Base-by-base conservation (phyloP, 352 stramenopile genomes). In the Phytophthora tentaculata region DNA sequence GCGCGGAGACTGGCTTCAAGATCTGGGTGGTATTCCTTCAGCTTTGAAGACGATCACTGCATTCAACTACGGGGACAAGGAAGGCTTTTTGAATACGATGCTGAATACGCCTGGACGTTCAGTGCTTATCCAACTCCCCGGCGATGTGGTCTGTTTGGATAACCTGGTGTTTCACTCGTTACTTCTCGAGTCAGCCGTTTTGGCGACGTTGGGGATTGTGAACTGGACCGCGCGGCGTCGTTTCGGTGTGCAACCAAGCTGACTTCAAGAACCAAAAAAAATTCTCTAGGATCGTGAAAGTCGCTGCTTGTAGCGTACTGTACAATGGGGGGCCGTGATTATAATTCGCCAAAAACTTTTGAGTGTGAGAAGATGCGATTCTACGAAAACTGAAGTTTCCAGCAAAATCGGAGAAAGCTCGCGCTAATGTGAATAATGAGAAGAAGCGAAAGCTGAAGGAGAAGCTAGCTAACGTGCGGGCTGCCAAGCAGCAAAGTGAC, bases 1-100 rank as follows among this genome's bases (percentile, higher is more conserved):
- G 48, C 32, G 44, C 52, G 2, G 5, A 12, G 0, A 26, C 7
- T 2, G 56, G 49, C 14, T 68, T 68, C 24, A 68, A 58, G 44
- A 53, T 62, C 9, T 68, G 52, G 52, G 44, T 62, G 7, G 54
- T 59, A 16, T 62, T 51, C 22, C 23, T 35, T 9, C 32, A 3
- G 8, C 32, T 32, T 13, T 1, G 1, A 16, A 23, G 32, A 2
- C 0, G 20, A 37, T 0, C 5, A 24, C 3, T 16, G 1, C 3
- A 1, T 56, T 61, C 39, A 61, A 44, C 39, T 61, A 44, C 41
- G 43, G n/a, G 2, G 32, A 62, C 55, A 54, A 53, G 3, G n/a
- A 37, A 1, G 14, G 44, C 14, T 62, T 43, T 0, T 23, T 64
- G 16, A 64, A 57, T 16, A 7, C 28, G 22, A 50, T 57, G 47